Base-by-base conservation (phyloP, 192 early-diverging fungal species). In the Umbelopsis isabellina region DNA sequence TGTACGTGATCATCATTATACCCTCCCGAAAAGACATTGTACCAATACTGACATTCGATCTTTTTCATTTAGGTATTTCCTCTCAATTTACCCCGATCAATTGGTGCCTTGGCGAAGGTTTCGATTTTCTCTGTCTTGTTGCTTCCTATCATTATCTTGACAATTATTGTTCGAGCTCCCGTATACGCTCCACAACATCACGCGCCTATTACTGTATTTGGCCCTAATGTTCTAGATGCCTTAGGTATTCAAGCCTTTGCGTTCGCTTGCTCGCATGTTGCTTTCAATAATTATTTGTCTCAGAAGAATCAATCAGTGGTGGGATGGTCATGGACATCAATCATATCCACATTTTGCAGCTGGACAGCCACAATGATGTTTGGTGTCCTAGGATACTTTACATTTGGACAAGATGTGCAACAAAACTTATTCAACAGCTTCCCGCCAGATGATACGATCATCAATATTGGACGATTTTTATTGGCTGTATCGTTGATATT, bases 391-490 rank as follows among this genome's bases (percentile, higher is more conserved):
- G 86, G 90, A 55, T 91, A 89, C 71, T 50, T 78, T 65, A 78
- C 82, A 9, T 91, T 91, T 76, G 90, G 90, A 9, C 51, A 79
- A 22, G 82, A 80, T 66, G 87, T 85, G 9, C 52, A 84, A 68
- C 82, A 88, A 46, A 91, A 91, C 51, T 69, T 91, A 72, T 88
- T 91, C 67, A 88, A 88, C 67, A 89, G 85, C 71, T 91, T 91
- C 77, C 79, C 79, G 2, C 22, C 49, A 8, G 85, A 87, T 22
- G 90, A 91, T 51, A 55, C n/a, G 3, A 49, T 83, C 67, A 87
- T 88, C 35, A 91, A 91, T 55, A 49, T 85, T 37, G 88, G 88
- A 0, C 85, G 90, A 2, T 77, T 79, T 10, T 71, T 88, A 35
- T 72, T 91, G 33, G 90, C 84, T 3, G 79, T 91, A 27, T 85